A percentile compares a stretch with the other conserved stretches of the same genome.
Conservation (phyloP, 2,329 filamentous ascomycete species). For the Alternaria ventricosa region DNA sequence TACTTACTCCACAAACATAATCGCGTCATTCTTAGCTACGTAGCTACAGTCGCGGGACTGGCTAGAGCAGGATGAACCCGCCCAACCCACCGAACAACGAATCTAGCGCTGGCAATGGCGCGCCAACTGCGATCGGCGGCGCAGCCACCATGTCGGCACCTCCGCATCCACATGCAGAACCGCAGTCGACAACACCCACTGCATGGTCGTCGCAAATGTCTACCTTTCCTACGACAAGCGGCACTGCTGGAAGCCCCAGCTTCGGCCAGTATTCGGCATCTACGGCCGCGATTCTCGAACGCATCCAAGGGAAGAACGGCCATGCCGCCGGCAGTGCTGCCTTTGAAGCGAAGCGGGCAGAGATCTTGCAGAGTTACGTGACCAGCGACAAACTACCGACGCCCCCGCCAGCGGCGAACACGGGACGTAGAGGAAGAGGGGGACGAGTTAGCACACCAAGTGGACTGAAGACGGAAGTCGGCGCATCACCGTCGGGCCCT, state of each 20-base stretch:
- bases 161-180: slow-evolving; percentile 15
- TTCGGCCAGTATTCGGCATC: slow-evolving; percentile 48
- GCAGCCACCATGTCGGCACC: slow-evolving; percentile 27
- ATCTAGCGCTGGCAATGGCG: slow-evolving; percentile 24
- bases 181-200: slow-evolving; percentile 21
- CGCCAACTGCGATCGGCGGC: slow-evolving; percentile 21
- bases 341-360: slow-evolving; percentile 55
- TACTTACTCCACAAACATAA: neutral
- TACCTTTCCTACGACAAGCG: slow-evolving; percentile 24
- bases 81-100: slow-evolving; percentile 12
- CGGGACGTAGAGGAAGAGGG: slow-evolving; percentile 41
- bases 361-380: slow-evolving; percentile 54
- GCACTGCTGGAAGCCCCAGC: slow-evolving; percentile 18
- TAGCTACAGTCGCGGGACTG: slow-evolving; percentile 20
- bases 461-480: slow-evolving; percentile 38
- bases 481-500: slow-evolving; percentile 27
- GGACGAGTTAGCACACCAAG: slow-evolving; percentile 43
- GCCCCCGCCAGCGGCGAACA: slow-evolving; percentile 41
- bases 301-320: slow-evolving; percentile 44
- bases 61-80: slow-evolving; percentile 25
- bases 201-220: slow-evolving; percentile 39
- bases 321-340: slow-evolving; percentile 47
- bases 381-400: slow-evolving; percentile 53
- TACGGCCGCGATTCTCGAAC: slow-evolving; percentile 52
- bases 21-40: slow-evolving; percentile 5